Percentiles rank a stretch among this genome's conserved stretches.
These are phyloP conservation scores for Linanthus parryae DNA, from an alignment of 148 eudicot genomes.

Conservation along the genomic window DNA sequence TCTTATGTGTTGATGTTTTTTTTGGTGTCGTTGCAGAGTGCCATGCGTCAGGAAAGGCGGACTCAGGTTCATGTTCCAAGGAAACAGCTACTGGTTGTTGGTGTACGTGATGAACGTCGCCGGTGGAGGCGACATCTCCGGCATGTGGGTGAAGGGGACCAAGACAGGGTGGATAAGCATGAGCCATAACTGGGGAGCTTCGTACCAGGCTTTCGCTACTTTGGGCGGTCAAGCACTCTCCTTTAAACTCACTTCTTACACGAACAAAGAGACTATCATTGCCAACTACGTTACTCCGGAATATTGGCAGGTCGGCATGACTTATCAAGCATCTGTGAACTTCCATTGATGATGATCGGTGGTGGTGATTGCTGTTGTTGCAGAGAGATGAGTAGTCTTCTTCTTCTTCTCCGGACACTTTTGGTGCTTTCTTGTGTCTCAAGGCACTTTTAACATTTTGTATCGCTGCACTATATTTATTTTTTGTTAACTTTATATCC, in stretches of 20 bases:
- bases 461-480: too few relatives aligned
- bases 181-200: constrained; percentile 97
- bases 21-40: too few relatives aligned
- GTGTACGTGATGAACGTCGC: constrained; percentile 81
- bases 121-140: constrained; percentile 54
- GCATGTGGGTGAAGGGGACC: constrained; percentile 80
- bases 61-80: constrained; percentile 50
- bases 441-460: too few relatives aligned
- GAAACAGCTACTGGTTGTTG: constrained; percentile 66
- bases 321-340: constrained; percentile 47
- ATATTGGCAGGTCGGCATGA: constrained; percentile 43
- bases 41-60: constrained; percentile 60
- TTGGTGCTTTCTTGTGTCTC: too few relatives aligned
- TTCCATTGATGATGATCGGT: constrained; percentile 24
- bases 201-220: constrained; percentile 70
- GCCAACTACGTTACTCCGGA: constrained; percentile 54
- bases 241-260: constrained; percentile 49
- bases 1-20: too few relatives aligned
- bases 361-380: too few relatives aligned
- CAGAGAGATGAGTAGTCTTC: too few relatives aligned
- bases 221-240: constrained; percentile 61
- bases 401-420: too few relatives aligned
- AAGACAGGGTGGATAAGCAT: constrained; percentile 65
- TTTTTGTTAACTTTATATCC: too few relatives aligned
- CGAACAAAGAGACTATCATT: constrained; percentile 37